Conservation (phyloP, 805 yeast genomes). For the Candida corydali region DNA sequence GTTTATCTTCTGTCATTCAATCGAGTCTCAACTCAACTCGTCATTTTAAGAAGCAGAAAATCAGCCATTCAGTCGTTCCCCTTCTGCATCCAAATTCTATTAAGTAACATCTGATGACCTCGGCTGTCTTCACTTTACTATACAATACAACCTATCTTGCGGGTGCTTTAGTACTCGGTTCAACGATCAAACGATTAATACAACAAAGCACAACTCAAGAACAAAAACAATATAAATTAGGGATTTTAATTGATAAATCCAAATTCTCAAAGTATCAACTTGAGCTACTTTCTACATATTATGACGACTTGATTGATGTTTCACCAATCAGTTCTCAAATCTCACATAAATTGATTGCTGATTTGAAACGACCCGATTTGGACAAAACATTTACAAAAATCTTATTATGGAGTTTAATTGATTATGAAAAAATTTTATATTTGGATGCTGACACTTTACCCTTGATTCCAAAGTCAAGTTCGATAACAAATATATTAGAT, state of each 20-base stretch:
- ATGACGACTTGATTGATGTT: slow-evolving; percentile 29
- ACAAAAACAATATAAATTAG: slow-evolving; percentile 15
- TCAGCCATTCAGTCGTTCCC: no score
- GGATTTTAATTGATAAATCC: slow-evolving; percentile 30
- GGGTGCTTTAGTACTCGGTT: slow-evolving; percentile 52
- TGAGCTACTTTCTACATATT: slow-evolving; percentile 19
- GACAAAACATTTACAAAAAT: slow-evolving; percentile 54
- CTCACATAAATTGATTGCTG: slow-evolving; percentile 20
- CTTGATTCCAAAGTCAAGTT: slow-evolving; percentile 17
- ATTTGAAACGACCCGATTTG: slow-evolving; percentile 50
- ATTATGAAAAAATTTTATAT: slow-evolving; percentile 49
- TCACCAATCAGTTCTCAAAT: slow-evolving; percentile 21
- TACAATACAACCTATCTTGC: slow-evolving; percentile 52
- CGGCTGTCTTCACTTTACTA: slow-evolving; percentile 45
- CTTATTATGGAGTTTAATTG: slow-evolving; percentile 47
- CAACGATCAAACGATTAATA: slow-evolving; percentile 21
- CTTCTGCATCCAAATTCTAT: no score
- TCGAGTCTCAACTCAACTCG: no score
- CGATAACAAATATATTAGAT: slow-evolving; percentile 22
- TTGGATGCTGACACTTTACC: slow-evolving; percentile 66
- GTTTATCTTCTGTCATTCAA: no score
- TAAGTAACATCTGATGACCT: no score
- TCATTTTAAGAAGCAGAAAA: no score
- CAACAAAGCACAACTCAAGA: slow-evolving; percentile 2
- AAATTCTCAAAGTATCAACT: slow-evolving; percentile 24